Base-by-base conservation (phyloP, 1,139 yeast genomes). In the Sugiyamaella castrensis region DNA sequence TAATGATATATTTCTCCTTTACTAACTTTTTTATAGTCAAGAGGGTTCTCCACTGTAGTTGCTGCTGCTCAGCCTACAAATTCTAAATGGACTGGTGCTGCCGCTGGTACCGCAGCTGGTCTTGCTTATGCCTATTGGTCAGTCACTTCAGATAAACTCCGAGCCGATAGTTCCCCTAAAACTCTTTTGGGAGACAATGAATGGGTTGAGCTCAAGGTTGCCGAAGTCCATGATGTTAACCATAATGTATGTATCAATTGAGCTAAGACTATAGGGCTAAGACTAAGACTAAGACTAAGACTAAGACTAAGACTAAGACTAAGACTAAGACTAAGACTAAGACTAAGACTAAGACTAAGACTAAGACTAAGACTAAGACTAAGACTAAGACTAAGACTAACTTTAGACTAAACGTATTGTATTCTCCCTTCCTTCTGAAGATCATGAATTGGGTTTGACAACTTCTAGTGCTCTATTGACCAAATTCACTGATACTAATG, bases 201-300 rank as follows among this genome's bases (percentile, higher is more conserved):
- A 55, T 91, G 96, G 96, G 71, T 87, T 55, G 95, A 88, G 66
- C 75, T 91, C 67, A 85, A 86, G 68, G 73, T 87, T 61, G 70
- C 76, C 63, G 75, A 80, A 55, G 67, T 79, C 50, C 73, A 75
- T 61, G 77, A 79, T 41, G 67, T 84, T 50, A 78, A 87, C 40
- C 71, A 74, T 47, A 62, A 66, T 53, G 62, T 53, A 46, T 43
- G 53, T 50, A 7, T 11, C 11, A 15, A 34, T 33, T 37, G 12
- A 35, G 27, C 24, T 13, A 5, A 10, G 8, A 4, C 8, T n/a
- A n/a, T n/a, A n/a, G n/a, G n/a, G n/a, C n/a, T n/a, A n/a, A n/a
- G n/a, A n/a, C n/a, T n/a, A n/a, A n/a, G n/a, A n/a, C n/a, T n/a
- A n/a, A n/a, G n/a, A n/a, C n/a, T n/a, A n/a, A n/a, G n/a, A n/a